A percentile compares a stretch with the other conserved stretches of the same genome.
phyloP scores from a whole-genome alignment of 2,329 filamentous ascomycete genomes.

The Fusarium sp. region DNA sequence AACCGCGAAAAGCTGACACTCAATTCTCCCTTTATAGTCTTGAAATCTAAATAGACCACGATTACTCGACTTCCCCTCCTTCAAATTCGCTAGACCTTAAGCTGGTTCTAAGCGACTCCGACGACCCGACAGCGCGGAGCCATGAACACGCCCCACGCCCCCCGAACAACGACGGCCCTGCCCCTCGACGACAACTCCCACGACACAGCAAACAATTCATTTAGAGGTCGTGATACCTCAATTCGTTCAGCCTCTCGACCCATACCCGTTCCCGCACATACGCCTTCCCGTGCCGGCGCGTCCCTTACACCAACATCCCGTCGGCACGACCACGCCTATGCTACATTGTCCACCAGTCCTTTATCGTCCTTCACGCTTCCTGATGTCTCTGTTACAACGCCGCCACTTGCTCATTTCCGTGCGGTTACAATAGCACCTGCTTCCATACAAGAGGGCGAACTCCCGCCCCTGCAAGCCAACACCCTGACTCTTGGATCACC shows the following conservation, averaged over 20 bases:
- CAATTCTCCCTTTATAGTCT: slow-evolving; percentile 1
- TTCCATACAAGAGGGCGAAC: slow-evolving; percentile 35
- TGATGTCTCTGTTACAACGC: slow-evolving; percentile 42
- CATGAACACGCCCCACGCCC: slow-evolving; percentile 48
- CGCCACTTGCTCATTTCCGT: slow-evolving; percentile 41
- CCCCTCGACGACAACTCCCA: slow-evolving; percentile 37
- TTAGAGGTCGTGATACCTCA: slow-evolving; percentile 35
- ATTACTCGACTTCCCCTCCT: slow-evolving; percentile 11
- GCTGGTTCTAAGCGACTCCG: slow-evolving; percentile 36
- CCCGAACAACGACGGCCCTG: slow-evolving; percentile 44
- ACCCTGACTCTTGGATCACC: slow-evolving; percentile 23
- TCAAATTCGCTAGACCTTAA: slow-evolving; percentile 25
- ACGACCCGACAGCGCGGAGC: slow-evolving; percentile 40
- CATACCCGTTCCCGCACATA: slow-evolving; percentile 32
- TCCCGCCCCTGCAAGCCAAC: slow-evolving; percentile 28
- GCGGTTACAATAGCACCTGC: slow-evolving; percentile 49
- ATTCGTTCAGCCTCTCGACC: slow-evolving; percentile 36
- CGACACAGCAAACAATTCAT: slow-evolving; percentile 23
- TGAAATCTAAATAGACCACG: slow-evolving; percentile 9
- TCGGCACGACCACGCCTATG: slow-evolving; percentile 35
- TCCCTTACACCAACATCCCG: slow-evolving; percentile 34
- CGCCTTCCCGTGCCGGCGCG: slow-evolving; percentile 23
- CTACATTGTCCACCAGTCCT: slow-evolving; percentile 32
- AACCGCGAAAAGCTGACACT: slow-evolving; percentile 22
- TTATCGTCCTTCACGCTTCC: slow-evolving; percentile 36